Evolutionary conservation across 306 rosid species (phyloP), one percentile per base, ranked within the genome.

Genomic region (Calophaca sinica): DNA sequence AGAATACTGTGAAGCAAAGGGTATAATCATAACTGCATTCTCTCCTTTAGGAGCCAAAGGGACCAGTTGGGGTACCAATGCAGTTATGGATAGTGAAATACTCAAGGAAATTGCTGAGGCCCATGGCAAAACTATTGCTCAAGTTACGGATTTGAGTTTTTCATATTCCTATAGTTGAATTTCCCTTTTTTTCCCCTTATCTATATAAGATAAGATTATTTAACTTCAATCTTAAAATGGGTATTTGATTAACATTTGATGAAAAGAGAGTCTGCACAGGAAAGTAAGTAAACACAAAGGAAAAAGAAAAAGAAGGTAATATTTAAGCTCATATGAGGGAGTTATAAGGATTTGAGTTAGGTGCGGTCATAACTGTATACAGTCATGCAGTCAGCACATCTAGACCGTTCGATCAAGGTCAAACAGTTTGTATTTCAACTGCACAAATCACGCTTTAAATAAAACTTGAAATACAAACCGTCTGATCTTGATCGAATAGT

Each of bases 41-140:
- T 88, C 89, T 39, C 88, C 92, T 15, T 31, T 86, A 72, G 86
- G 89, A 54, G 87, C 86, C 57, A 79, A 33, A 12, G 89, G 89
- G 3, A 5, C 85, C 0, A 41, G 73, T 5, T 79, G 88, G 87
- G 92, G 92, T 2, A 5, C 61, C 31, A 84, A 79, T 52, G 76
- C 41, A 38, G 87, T 85, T 46, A 29, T 85, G 85, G 88, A 88
- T 6, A 80, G 50, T 69, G 62, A 83, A 15, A 38, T 85, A 38
- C 88, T 88, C 44, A 74, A 81, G 11, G 60, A 85, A 7, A 85
- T 88, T 29, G 92, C 86, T 1, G 51, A 70, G 28, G 57, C 82
- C 5, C 78, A 76, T 9, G 82, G 79, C 32, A 82, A 63, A 50
- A 53, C 81, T 4, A 2, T 84, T 42, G 85, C 89, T 49, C 92